These are phyloP conservation scores for Quercus lobata DNA, from an alignment of 331 rosid genomes.

Conservation along the genomic window DNA sequence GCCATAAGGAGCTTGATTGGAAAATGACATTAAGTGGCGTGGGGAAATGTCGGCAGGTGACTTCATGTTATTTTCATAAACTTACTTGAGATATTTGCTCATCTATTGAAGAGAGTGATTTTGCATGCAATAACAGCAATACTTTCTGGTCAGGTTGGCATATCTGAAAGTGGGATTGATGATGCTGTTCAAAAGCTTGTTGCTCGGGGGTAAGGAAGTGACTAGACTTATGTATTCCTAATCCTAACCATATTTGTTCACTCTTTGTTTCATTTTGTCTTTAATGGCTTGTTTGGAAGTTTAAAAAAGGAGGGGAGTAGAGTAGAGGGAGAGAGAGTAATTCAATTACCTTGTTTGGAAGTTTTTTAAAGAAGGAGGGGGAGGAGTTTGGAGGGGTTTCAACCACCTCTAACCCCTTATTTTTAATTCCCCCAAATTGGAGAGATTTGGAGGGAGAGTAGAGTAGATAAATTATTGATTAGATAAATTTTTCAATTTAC, in stretches of 20 bases:
- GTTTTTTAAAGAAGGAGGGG: too few species aligned
- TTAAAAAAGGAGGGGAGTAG: too few species aligned
- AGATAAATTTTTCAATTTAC: too few species aligned
- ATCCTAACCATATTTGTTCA: neutral
- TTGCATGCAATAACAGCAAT: neutral
- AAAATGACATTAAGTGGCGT: slow-evolving; percentile 94
- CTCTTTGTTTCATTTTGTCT: neutral
- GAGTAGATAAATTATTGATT: too few species aligned
- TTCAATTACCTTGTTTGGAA: too few species aligned
- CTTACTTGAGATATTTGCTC: neutral
- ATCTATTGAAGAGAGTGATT: slow-evolving; percentile 11
- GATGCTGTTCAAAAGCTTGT: slow-evolving; percentile 90
- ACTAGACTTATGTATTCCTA: neutral
- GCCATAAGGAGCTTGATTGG: slow-evolving; percentile 99
- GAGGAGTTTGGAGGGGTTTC: too few species aligned
- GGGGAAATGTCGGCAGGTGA: slow-evolving; percentile 97
- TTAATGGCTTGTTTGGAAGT: too few species aligned
- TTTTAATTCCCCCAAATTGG: too few species aligned
- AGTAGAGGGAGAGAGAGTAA: too few species aligned
- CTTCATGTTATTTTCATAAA: slow-evolving; percentile 11
- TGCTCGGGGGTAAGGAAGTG: slow-evolving; percentile 82
- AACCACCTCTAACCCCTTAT: too few species aligned
- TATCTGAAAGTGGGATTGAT: slow-evolving; percentile 97
- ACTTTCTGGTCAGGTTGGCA: slow-evolving; percentile 70
- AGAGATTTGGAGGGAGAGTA: too few species aligned